Percentiles rank a stretch among this genome's conserved stretches.
phyloP scores from a whole-genome alignment of 225 moss, liverwort and hornwort genomes.

The Polytrichum commune region DNA sequence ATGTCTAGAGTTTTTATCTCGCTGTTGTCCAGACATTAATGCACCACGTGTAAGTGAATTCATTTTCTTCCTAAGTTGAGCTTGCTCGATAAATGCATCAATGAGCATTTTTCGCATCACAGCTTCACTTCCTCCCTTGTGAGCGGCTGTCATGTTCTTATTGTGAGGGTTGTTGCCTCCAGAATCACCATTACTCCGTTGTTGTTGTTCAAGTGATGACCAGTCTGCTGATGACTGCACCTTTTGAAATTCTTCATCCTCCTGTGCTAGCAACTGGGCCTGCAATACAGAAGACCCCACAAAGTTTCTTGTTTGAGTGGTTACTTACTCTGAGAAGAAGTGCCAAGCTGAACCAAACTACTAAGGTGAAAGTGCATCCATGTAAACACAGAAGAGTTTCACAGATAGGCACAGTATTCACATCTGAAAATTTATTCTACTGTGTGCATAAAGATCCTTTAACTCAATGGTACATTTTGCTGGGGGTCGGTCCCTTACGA shows the following conservation, averaged over 20 bases:
- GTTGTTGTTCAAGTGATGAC: conserved; percentile 43
- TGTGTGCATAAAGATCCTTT: too few relatives aligned
- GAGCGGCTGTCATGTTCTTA: conserved; percentile 20
- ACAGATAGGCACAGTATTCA: too few relatives aligned
- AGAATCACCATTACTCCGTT: conserved; percentile 55
- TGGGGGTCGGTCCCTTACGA: too few relatives aligned
- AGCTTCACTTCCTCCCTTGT: conserved; percentile 49
- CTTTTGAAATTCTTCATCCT: conserved; percentile 47
- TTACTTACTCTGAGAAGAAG: too few relatives aligned
- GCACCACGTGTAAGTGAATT: conserved; percentile 48
- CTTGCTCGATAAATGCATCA: conserved; percentile 84
- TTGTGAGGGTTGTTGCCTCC: conserved; percentile 26
- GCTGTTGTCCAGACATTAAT: conserved; percentile 28
- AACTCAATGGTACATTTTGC: too few relatives aligned
- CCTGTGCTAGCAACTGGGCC: conserved; percentile 86
- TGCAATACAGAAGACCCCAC: conserved; percentile 18
- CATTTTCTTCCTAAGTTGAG: conserved; percentile 72
- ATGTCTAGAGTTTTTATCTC: conserved; percentile 13
- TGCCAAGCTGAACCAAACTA: too few relatives aligned
- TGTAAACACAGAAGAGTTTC: too few relatives aligned
- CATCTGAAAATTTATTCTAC: too few relatives aligned
- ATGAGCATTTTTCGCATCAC: conserved; percentile 64
- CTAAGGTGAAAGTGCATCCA: too few relatives aligned
- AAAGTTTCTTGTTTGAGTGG: too few relatives aligned
- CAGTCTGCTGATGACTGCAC: conserved; percentile 29